Conservation (phyloP, 768 basidiomycete species). For the Mycena galopus region DNA sequence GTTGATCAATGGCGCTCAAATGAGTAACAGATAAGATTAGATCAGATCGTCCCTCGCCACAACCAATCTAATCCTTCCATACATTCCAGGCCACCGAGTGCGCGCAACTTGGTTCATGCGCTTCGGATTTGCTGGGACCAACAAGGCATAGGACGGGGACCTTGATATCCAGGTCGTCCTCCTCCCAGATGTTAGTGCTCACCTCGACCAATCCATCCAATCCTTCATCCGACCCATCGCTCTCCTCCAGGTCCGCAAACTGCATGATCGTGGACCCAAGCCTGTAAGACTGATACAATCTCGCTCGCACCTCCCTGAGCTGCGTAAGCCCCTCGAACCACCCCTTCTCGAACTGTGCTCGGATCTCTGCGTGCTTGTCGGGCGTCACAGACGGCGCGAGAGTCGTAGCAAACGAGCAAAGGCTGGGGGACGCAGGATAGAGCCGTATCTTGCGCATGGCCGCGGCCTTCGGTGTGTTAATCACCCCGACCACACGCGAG, state of each 20-base stretch:
- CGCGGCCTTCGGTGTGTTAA: conserved; percentile 11
- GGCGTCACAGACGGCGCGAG: conserved; percentile 44
- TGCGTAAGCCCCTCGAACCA: conserved; percentile 73
- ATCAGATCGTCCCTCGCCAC: conserved; percentile 16
- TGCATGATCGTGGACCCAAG: conserved; percentile 60
- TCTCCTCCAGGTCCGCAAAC: conserved; percentile 46
- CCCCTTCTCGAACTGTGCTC: conserved; percentile 68
- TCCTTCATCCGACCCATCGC: conserved; percentile 43
- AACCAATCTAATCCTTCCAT: conserved; percentile 44
- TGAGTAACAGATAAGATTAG: conserved; percentile 4
- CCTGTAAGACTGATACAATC: conserved; percentile 60
- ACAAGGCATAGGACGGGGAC: conserved; percentile 58
- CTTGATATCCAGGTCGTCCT: conserved; percentile 26
- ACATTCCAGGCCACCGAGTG: conserved; percentile 53
- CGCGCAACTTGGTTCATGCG: conserved; percentile 55
- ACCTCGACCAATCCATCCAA: conserved; percentile 55
- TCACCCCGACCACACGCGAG: conserved; percentile 27
- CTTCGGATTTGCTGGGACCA: conserved; percentile 43
- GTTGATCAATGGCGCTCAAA: neutral
- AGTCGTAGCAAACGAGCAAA: conserved; percentile 65
- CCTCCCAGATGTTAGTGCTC: conserved; percentile 44
- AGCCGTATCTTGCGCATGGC: conserved; percentile 62
- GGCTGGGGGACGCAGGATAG: conserved; percentile 64
- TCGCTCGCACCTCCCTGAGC: conserved; percentile 60
- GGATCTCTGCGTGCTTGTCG: conserved; percentile 56